Percentiles rank a stretch among this genome's conserved stretches.
phyloP scores from a whole-genome alignment of 768 basidiomycete species.

The Amylocystis lapponica region DNA sequence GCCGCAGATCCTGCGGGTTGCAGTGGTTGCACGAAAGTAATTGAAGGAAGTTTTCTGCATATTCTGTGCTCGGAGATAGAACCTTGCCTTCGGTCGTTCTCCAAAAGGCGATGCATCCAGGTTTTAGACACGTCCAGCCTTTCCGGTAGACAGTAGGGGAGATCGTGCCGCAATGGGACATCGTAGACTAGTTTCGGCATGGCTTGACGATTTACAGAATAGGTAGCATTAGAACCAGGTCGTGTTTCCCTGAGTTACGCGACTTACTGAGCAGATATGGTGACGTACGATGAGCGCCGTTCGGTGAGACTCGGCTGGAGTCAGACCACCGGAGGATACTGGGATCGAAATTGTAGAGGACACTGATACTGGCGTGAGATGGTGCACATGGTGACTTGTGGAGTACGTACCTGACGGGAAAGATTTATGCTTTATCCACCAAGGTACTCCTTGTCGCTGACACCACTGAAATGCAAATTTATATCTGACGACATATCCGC shows the following conservation, averaged over 20 bases:
- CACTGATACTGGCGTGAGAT: too few relatives aligned
- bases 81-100: conserved; percentile 15
- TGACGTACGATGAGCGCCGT: too few relatives aligned
- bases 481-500: conserved; percentile 59
- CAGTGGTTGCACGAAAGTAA: conserved; percentile 26
- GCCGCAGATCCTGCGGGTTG: conserved; percentile 34
- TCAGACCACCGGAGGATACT: too few relatives aligned
- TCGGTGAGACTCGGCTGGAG: too few relatives aligned
- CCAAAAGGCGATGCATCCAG: conserved; percentile 57
- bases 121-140: conserved; percentile 61
- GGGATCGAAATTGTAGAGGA: too few relatives aligned
- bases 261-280: too few relatives aligned
- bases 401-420: too few relatives aligned
- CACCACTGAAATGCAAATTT: conserved; percentile 89
- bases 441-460: conserved; percentile 55
- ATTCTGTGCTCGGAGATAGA: conserved; percentile 33
- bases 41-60: conserved; percentile 42
- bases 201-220: too few relatives aligned
- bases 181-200: too few relatives aligned
- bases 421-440: conserved; percentile 45
- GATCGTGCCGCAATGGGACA: conserved; percentile 40
- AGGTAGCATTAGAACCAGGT: too few relatives aligned
- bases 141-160: conserved; percentile 51
- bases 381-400: too few relatives aligned
- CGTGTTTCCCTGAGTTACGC: too few relatives aligned